Evolutionary conservation across 139 green algal genomes (phyloP), one percentile per base, ranked within the genome.

Genomic region (Limnomonas spitsbergensis): DNA sequence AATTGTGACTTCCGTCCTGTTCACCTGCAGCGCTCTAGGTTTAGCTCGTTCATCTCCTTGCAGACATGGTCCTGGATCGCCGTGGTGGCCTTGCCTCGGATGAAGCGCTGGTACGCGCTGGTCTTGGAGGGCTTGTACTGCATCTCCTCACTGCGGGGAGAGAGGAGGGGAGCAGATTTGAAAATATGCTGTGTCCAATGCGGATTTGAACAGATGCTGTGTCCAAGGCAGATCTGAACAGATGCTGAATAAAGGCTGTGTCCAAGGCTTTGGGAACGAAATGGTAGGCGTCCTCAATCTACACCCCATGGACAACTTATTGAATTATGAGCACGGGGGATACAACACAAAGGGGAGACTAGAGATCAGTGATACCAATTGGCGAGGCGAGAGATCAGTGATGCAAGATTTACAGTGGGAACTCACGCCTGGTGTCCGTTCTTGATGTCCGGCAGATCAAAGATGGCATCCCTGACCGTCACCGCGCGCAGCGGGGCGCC

Each of bases 381-480:
- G n/a, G n/a, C n/a, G n/a, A n/a, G n/a, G n/a, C n/a, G n/a, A n/a
- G n/a, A n/a, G n/a, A n/a, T n/a, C n/a, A n/a, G n/a, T n/a, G n/a
- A n/a, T n/a, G n/a, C n/a, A n/a, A n/a, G n/a, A n/a, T n/a, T n/a
- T n/a, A n/a, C n/a, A n/a, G n/a, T n/a, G n/a, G n/a, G n/a, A n/a
- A 78, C 85, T 86, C 53, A 90, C 86, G 56, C 4, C 24, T 82
- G 77, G 29, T 87, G 77, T 35, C 94, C 95, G 77, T 98, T 99
- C 38, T 78, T 76, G 29, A 98, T 92, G 39, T 74, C 29, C 0
- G 95, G 95, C 81, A 99, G 86, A 84, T 99, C 95, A 2, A 77
- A 81, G 73, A 99, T 98, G 35, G 90, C 92, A 81, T 99, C 95
- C 1, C 86, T 84, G 68, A 99, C 95, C 0, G 95, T 98, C 24